phyloP scores from a whole-genome alignment of 805 yeast species.

The Cyberlindnera maritima region DNA sequence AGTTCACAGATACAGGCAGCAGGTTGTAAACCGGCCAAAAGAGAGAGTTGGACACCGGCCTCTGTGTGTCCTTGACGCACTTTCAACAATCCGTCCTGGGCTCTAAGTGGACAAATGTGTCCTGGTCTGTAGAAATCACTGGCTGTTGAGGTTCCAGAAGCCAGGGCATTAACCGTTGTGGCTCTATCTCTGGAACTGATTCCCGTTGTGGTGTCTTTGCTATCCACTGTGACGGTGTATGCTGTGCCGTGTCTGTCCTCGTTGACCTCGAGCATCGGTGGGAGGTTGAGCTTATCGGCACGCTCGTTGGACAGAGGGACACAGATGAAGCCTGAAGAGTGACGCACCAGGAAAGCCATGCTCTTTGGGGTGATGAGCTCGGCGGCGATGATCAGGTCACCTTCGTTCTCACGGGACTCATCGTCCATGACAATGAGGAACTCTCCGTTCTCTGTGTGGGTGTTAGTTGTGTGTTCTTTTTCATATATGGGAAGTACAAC shows the following conservation, averaged over 20 bases:
- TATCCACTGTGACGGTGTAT: slow-evolving; percentile 90
- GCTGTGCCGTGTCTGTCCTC: slow-evolving; percentile 95
- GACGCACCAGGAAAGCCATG: slow-evolving; percentile 91
- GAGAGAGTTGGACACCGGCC: slow-evolving; percentile 88
- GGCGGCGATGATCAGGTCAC: slow-evolving; percentile 95
- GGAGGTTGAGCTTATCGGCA: slow-evolving; percentile 80
- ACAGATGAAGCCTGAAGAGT: slow-evolving; percentile 90
- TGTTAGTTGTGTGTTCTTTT: slow-evolving; percentile 3
- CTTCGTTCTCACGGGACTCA: slow-evolving; percentile 94
- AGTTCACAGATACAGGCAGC: slow-evolving; percentile 94
- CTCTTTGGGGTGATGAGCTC: slow-evolving; percentile 70
- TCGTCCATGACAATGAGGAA: slow-evolving; percentile 96
- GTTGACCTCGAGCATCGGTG: slow-evolving; percentile 55
- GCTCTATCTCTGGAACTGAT: slow-evolving; percentile 94
- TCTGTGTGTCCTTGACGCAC: slow-evolving; percentile 95
- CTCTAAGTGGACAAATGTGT: slow-evolving; percentile 89
- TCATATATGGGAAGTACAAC: slow-evolving; percentile 20
- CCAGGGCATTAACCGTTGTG: slow-evolving; percentile 70
- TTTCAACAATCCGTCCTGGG: slow-evolving; percentile 78
- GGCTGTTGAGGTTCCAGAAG: slow-evolving; percentile 54
- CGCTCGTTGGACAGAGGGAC: slow-evolving; percentile 76
- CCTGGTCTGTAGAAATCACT: slow-evolving; percentile 87
- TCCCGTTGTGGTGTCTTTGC: slow-evolving; percentile 88
- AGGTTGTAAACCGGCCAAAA: slow-evolving; percentile 71
- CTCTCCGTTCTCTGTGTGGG: slow-evolving; percentile 33